These are phyloP conservation scores for Phytophthora capsici DNA, from an alignment of 352 stramenopile genomes.

Conservation along the genomic window DNA sequence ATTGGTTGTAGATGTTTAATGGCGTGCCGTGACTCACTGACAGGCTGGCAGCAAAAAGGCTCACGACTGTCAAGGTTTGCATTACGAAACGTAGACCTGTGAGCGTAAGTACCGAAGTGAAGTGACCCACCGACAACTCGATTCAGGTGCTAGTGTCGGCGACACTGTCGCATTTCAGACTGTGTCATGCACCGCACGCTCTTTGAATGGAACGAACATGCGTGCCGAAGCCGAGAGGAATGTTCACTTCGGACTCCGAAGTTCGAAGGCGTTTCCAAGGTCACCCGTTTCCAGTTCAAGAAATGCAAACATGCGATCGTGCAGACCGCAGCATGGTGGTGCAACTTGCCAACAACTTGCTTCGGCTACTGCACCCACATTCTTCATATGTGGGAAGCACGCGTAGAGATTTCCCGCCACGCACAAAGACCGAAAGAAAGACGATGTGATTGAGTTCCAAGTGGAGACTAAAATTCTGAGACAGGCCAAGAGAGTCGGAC, in stretches of 20 bases:
- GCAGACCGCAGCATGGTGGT: not conserved
- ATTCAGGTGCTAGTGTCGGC: conserved; percentile 15
- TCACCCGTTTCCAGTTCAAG: conserved; percentile 23
- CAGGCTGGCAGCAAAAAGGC: conserved; percentile 18
- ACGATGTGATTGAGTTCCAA: no score
- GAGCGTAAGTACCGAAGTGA: conserved; percentile 23
- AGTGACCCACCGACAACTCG: not conserved
- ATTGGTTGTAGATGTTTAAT: conserved; percentile 63
- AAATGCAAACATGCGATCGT: conserved; percentile 25
- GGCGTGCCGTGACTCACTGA: conserved; percentile 29
- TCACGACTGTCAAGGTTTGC: conserved; percentile 9
- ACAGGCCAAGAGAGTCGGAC: conserved; percentile 16
- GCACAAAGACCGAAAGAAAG: no score
- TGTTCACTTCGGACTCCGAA: conserved; percentile 26
- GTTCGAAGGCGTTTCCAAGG: conserved; percentile 15
- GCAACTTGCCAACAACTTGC: no score
- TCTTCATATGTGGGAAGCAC: conserved; percentile 13
- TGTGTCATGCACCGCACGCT: conserved; percentile 22
- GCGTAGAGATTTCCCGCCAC: conserved; percentile 9
- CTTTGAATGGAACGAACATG: conserved; percentile 33
- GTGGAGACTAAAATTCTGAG: conserved; percentile 23
- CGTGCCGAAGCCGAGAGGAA: conserved; percentile 31
- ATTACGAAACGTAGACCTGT: conserved; percentile 7
- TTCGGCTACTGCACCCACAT: not conserved
- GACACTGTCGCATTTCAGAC: conserved; percentile 21